Conservation (phyloP, 768 basidiomycete species). For the Exsudoporus frostii region DNA sequence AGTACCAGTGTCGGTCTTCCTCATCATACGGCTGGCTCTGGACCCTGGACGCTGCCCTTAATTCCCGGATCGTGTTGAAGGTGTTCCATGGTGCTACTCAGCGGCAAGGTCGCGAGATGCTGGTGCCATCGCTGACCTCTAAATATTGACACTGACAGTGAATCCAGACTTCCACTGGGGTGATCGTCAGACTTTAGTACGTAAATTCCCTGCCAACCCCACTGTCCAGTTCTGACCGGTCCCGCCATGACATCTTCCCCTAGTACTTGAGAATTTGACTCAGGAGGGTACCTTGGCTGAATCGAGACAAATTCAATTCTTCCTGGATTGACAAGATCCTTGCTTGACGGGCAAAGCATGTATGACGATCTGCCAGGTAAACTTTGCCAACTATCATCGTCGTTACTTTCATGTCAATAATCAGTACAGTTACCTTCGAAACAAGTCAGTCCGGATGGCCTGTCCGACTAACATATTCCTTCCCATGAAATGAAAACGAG, state of each 20-base stretch:
- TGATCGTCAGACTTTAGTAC: no score
- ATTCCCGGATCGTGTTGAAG: neutral
- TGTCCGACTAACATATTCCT: neutral
- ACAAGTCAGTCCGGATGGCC: no score
- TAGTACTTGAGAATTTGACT: neutral
- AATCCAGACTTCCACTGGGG: neutral
- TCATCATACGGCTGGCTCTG: neutral
- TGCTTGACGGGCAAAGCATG: neutral
- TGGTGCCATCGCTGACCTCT: neutral
- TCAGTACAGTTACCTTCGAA: no score
- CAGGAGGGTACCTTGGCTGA: neutral
- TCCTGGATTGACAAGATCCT: neutral
- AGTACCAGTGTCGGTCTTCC: neutral
- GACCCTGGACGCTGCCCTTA: neutral
- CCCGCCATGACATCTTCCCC: neutral
- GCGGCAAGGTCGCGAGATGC: neutral
- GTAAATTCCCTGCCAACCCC: neutral
- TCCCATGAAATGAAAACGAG: neutral
- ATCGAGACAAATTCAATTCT: neutral
- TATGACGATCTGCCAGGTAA: neutral
- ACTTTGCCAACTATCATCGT: neutral
- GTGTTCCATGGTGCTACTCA: neutral
- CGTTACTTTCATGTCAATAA: neutral
- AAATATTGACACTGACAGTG: neutral
- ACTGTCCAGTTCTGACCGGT: neutral